Evolutionary conservation across 805 yeast species (phyloP).

Genomic region (Debaryomyces prosopidis): DNA sequence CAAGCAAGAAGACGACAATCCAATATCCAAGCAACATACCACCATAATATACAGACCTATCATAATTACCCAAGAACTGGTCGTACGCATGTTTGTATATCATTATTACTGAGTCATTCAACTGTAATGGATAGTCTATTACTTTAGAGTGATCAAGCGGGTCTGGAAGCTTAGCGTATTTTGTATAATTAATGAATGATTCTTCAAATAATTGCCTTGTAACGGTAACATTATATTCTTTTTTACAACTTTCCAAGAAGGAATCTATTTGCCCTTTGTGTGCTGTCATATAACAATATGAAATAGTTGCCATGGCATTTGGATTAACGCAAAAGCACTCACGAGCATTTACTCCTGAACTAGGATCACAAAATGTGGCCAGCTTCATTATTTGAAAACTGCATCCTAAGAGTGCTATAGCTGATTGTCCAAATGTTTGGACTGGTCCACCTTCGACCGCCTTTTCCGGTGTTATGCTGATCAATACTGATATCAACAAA

Average conservation of each 20-base stretch:
- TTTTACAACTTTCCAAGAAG: conserved; percentile 26
- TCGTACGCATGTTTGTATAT: conserved; percentile 28
- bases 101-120: conserved; percentile 19
- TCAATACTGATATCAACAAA: conserved; percentile 11
- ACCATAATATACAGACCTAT: conserved; percentile 47
- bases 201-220: conserved; percentile 20
- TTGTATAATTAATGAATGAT: conserved; percentile 18
- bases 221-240: conserved; percentile 18
- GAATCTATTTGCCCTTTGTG: conserved; percentile 22
- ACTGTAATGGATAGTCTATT: conserved; percentile 25
- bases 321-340: conserved; percentile 28
- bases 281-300: conserved; percentile 32
- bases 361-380: conserved; percentile 22
- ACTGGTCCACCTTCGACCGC: conserved; percentile 33
- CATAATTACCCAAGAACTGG: conserved; percentile 42
- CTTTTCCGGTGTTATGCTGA: conserved; percentile 23
- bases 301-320: conserved; percentile 36
- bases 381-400: conserved; percentile 19
- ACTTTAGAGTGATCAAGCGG: conserved; percentile 8
- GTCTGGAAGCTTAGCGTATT: conserved; percentile 13
- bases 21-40: conserved; percentile 31
- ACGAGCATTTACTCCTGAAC: conserved; percentile 1
- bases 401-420: conserved; percentile 34
- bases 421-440: conserved; percentile 24
- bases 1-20: conserved; percentile 25